Percentiles rank a stretch among this genome's conserved stretches.
These are phyloP conservation scores for Beauveria scarabaeidicola DNA, from an alignment of 2,329 filamentous ascomycete genomes.

Conservation along the genomic window DNA sequence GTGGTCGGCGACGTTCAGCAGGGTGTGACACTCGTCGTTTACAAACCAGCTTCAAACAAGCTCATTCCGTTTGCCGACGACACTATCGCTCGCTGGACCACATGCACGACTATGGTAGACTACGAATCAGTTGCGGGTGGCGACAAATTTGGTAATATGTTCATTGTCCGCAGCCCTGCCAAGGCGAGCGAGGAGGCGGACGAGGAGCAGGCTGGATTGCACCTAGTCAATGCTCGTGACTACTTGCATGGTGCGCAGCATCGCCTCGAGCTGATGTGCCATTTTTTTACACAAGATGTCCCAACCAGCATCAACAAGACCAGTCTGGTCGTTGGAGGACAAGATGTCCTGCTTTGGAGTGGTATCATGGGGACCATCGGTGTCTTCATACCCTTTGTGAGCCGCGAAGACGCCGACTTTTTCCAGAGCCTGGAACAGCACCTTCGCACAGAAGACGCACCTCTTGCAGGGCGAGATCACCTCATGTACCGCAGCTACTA, in stretches of 20 bases:
- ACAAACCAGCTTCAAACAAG: slow-evolving; percentile 85
- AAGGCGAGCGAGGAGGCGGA: slow-evolving; percentile 86
- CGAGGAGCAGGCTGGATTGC: slow-evolving; percentile 81
- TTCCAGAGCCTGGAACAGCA: slow-evolving; percentile 92
- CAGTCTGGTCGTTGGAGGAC: slow-evolving; percentile 79
- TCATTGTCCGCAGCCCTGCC: slow-evolving; percentile 78
- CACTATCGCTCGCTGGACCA: slow-evolving; percentile 81
- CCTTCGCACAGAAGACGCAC: slow-evolving; percentile 76
- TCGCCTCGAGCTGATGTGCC: slow-evolving; percentile 73
- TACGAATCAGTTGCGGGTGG: slow-evolving; percentile 93
- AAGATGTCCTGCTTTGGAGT: slow-evolving; percentile 86
- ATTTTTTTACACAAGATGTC: slow-evolving; percentile 87
- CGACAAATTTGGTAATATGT: slow-evolving; percentile 96
- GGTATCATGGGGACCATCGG: slow-evolving; percentile 92
- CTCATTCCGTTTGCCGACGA: slow-evolving; percentile 93
- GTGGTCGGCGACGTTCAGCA: slow-evolving; percentile 89
- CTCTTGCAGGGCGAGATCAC: slow-evolving; percentile 86
- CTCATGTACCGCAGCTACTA: slow-evolving; percentile 95
- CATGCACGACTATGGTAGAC: slow-evolving; percentile 86
- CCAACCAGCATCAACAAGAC: slow-evolving; percentile 86
- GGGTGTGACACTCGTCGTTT: slow-evolving; percentile 84
- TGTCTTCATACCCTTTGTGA: slow-evolving; percentile 83
- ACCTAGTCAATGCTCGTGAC: slow-evolving; percentile 80
- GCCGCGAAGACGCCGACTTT: slow-evolving; percentile 91
- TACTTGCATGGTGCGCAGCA: slow-evolving; percentile 88